phyloP scores from a whole-genome alignment of 768 basidiomycete genomes.

The Ramaria sp. region DNA sequence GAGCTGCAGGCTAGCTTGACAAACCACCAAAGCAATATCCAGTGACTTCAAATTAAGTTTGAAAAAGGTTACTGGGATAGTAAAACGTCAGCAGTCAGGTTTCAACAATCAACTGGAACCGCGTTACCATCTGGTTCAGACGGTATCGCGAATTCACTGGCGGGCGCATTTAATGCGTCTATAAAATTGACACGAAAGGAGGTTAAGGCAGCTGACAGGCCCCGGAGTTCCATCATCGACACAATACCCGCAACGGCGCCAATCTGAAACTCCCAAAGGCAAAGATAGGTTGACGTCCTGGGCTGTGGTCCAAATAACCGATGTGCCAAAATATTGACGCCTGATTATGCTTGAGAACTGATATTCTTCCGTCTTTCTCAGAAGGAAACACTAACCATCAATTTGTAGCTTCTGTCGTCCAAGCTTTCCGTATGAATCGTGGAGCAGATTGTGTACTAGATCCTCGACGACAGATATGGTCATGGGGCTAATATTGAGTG shows the following conservation, averaged over 20 bases:
- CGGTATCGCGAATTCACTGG: conserved; percentile 47
- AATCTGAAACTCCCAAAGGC: conserved; percentile 83
- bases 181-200: conserved; percentile 60
- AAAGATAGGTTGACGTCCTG: conserved; percentile 74
- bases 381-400: conserved; percentile 29
- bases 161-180: conserved; percentile 75
- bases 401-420: conserved; percentile 16
- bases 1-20: conserved; percentile 42
- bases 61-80: conserved; percentile 65
- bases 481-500: conserved; percentile 58
- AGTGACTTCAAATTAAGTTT: conserved; percentile 48
- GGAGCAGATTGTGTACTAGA: conserved; percentile 19
- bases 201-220: conserved; percentile 39
- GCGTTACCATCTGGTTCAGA: conserved; percentile 68
- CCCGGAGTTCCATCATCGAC: conserved; percentile 40
- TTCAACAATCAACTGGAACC: neutral
- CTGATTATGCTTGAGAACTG: conserved; percentile 24
- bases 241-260: conserved; percentile 49
- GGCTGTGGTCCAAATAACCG: conserved; percentile 87
- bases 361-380: conserved; percentile 24
- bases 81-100: neutral
- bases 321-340: conserved; percentile 70
- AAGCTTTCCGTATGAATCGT: conserved; percentile 11
- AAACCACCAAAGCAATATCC: conserved; percentile 45
- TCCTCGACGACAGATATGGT: conserved; percentile 37